Conservation (phyloP, 2,329 filamentous ascomycete species). For the Setomelanomma holmii region DNA sequence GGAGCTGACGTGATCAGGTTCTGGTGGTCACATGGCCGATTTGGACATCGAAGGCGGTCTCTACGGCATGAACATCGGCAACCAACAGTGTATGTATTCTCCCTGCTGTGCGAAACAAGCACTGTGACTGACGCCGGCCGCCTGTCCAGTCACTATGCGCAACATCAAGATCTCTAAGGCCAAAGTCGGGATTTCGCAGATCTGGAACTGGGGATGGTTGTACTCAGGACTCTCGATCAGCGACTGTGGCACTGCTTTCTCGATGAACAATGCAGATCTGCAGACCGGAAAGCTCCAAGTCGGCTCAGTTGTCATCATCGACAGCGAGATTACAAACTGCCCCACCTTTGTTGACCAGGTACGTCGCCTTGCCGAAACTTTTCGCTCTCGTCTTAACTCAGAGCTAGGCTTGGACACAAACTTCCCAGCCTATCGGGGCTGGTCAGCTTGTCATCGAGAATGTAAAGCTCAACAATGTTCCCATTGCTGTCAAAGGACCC, state of each 20-base stretch:
- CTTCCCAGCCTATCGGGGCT: constrained; percentile 52
- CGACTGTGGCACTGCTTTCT: constrained; percentile 62
- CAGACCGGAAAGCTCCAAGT: constrained; percentile 49
- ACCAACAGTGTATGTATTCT: constrained; percentile 52
- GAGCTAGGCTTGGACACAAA: constrained; percentile 37
- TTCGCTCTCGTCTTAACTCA: background rate
- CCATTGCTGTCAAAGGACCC: constrained; percentile 39
- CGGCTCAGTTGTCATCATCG: constrained; percentile 65
- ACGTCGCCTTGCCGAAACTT: background rate
- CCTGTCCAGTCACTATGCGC: constrained; percentile 60
- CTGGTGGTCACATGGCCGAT: constrained; percentile 57
- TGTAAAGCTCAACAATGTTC: constrained; percentile 49
- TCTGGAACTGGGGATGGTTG: constrained; percentile 69
- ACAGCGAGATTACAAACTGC: constrained; percentile 61
- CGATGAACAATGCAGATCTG: constrained; percentile 53
- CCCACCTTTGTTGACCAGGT: constrained; percentile 56
- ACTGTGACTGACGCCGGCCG: background rate
- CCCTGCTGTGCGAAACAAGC: background rate
- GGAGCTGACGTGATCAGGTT: constrained; percentile 36
- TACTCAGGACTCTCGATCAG: constrained; percentile 60
- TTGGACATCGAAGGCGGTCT: constrained; percentile 54
- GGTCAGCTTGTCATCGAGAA: constrained; percentile 65
- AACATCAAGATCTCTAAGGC: constrained; percentile 63
- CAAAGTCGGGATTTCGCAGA: constrained; percentile 62
- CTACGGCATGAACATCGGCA: constrained; percentile 54